phyloP scores from a whole-genome alignment of 495 filamentous ascomycete genomes.

The Penicillium macrosclerotiorum region DNA sequence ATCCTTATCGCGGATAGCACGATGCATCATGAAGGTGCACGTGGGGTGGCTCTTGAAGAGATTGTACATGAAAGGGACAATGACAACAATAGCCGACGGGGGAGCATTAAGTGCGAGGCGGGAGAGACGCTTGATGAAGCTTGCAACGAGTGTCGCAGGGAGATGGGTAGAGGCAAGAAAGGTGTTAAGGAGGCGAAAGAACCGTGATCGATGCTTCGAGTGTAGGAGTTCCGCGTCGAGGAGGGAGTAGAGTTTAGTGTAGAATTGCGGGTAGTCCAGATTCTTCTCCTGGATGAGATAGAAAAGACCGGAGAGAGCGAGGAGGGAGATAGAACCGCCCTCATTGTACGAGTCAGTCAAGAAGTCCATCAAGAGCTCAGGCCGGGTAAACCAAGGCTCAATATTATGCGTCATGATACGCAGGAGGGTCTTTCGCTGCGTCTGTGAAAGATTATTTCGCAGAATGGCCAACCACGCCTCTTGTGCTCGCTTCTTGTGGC shows the following conservation, averaged over 20 bases:
- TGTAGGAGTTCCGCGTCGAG: constrained; percentile 83
- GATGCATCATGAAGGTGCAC: constrained; percentile 94
- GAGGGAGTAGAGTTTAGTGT: constrained; percentile 86
- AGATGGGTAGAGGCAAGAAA: constrained; percentile 93
- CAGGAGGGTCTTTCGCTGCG: constrained; percentile 78
- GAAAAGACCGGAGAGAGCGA: constrained; percentile 91
- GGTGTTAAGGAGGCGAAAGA: constrained; percentile 89
- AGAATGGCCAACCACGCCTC: constrained; percentile 82
- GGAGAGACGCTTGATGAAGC: constrained; percentile 90
- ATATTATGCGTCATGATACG: constrained; percentile 70
- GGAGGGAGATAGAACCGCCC: constrained; percentile 79
- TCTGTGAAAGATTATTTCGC: constrained; percentile 54
- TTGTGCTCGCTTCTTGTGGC: constrained; percentile 62
- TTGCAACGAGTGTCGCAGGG: constrained; percentile 84
- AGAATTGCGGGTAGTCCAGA: constrained; percentile 95
- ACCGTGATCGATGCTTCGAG: constrained; percentile 87
- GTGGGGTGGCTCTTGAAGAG: constrained; percentile 85
- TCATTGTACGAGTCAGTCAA: constrained; percentile 86
- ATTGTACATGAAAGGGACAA: constrained; percentile 95
- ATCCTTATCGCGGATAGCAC: constrained; percentile 59
- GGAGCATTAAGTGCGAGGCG: constrained; percentile 80
- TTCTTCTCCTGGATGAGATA: constrained; percentile 92
- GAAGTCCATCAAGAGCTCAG: constrained; percentile 95
- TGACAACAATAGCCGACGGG: constrained; percentile 79
- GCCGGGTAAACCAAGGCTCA: constrained; percentile 80